Base-by-base conservation (phyloP, 2,329 filamentous ascomycete genomes). In the Colletotrichum sidae region DNA sequence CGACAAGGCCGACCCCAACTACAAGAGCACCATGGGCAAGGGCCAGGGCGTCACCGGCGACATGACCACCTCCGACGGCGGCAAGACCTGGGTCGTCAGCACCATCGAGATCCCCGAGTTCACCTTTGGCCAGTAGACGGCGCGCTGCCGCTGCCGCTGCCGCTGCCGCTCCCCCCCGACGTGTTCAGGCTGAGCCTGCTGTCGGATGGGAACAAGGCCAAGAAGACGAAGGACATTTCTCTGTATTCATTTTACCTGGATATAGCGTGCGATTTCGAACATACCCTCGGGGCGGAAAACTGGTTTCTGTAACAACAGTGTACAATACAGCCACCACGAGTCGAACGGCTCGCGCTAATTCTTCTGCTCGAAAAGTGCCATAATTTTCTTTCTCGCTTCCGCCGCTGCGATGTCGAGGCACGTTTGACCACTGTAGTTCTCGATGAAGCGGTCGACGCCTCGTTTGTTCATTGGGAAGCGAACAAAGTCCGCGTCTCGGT, bases 41-140 rank as follows among this genome's bases (percentile, higher is more conserved):
- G 60, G 60, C 50, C 33, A 55, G 42, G 60, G 60, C 42, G 60
- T 64, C 33, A 60, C 55, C 44, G 60, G 55, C 49, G 60, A 64
- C 55, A 64, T 64, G 60, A 42, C 49, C 44, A 60, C 60, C 33
- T 49, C 25, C 37, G 60, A 64, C 50, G 60, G 60, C 38, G 60
- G 60, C 55, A 64, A 64, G 60, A 64, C 60, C 38, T 64, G 60
- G 60, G 39, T 34, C 44, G 60, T 64, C 15, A 50, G 25, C 10
- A 64, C 61, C 61, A 64, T 64, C 15, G 42, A 60, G 13, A 64
- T 64, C 61, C 61, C 61, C 55, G 44, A 64, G 55, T 54, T 55
- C 38, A 64, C 55, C 37, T 64, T 60, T 17, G 44, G 61, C 38
- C 61, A 64, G 55, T 60, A 33, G 25, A 41, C 12, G 17, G 17